Conservation (phyloP, 2,329 filamentous ascomycete genomes). For the Fusarium lyarnte region DNA sequence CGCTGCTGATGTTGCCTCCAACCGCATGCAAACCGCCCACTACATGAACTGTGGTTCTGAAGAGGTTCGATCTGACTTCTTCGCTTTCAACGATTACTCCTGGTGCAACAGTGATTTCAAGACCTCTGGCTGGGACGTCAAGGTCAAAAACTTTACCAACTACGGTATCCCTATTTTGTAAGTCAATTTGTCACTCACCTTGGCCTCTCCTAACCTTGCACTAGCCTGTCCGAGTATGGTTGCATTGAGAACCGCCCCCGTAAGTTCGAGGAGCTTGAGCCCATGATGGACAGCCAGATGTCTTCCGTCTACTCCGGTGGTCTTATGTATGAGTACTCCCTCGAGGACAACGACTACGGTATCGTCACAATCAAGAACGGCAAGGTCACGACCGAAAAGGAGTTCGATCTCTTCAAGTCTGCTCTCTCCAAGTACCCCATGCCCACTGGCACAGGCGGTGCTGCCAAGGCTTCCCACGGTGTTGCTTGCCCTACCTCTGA, state of each 20-base stretch:
- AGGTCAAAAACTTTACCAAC: conserved; percentile 86
- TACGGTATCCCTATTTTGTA: conserved; percentile 89
- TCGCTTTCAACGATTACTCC: conserved; percentile 90
- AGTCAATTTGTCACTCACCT: conserved; percentile 28
- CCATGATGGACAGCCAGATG: conserved; percentile 87
- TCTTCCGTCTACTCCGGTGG: conserved; percentile 92
- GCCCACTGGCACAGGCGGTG: conserved; percentile 62
- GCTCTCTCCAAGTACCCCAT: conserved; percentile 60
- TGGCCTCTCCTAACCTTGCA: not conserved
- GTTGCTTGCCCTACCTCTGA: conserved; percentile 61
- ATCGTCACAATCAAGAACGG: conserved; percentile 73
- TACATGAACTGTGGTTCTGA: conserved; percentile 96
- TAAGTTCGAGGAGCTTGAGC: conserved; percentile 79
- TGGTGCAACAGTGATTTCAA: conserved; percentile 80
- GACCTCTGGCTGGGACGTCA: conserved; percentile 82
- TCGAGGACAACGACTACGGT: conserved; percentile 82
- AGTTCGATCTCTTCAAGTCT: conserved; percentile 67
- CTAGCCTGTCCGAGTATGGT: conserved; percentile 87
- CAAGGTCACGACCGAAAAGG: conserved; percentile 64
- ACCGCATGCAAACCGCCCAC: conserved; percentile 84
- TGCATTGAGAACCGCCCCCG: conserved; percentile 82
- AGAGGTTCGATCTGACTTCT: conserved; percentile 87
- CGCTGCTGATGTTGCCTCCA: conserved; percentile 82
- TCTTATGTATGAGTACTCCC: conserved; percentile 93
- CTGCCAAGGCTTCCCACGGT: conserved; percentile 57